These are phyloP conservation scores for Melaleuca quinquenervia DNA, from an alignment of 345 rosid genomes.

Conservation along the genomic window DNA sequence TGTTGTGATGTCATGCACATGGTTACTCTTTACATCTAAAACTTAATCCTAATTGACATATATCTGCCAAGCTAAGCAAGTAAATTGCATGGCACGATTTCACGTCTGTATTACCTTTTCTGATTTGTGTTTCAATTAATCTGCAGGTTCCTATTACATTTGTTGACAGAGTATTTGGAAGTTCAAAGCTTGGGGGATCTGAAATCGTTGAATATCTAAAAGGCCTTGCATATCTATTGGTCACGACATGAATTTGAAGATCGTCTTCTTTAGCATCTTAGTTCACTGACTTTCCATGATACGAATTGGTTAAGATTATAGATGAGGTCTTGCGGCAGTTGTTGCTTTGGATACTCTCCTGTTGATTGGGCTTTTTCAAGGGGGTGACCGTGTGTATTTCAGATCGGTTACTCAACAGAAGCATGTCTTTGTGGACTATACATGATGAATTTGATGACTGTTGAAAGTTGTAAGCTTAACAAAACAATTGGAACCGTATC, in stretches of 20 bases:
- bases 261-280: not conserved
- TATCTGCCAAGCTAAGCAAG: not conserved
- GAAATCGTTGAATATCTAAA: conserved; percentile 92
- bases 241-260: conserved; percentile 43
- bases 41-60: not conserved
- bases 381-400: not conserved
- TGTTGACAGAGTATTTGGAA: conserved; percentile 90
- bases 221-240: conserved; percentile 75
- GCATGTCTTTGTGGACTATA: not conserved
- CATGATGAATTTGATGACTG: not conserved
- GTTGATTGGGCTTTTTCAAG: not conserved
- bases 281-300: not conserved
- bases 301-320: not conserved
- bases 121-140: not conserved
- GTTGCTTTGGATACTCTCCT: not conserved
- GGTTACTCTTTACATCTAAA: not conserved
- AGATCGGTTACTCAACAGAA: not conserved
- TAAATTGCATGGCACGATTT: not conserved
- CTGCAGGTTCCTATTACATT: conserved; percentile 90
- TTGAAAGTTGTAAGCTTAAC: not conserved
- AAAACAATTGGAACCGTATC: not conserved
- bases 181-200: conserved; percentile 96
- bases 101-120: not conserved
- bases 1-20: not conserved
- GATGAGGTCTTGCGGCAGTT: not conserved